Conservation (phyloP, 345 rosid species). For the Tarenaya hassleriana region DNA sequence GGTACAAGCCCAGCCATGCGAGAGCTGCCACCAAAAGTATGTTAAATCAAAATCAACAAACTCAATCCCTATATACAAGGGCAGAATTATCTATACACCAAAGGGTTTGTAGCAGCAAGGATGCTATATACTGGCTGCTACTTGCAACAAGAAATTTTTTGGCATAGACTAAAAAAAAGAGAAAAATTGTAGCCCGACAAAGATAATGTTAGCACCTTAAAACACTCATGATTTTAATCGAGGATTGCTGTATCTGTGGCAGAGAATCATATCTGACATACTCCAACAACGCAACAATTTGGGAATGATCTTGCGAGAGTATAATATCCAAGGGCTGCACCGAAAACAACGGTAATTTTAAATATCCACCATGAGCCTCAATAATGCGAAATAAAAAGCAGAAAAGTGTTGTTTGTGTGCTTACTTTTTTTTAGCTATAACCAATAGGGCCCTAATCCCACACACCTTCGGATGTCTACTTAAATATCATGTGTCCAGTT, state of each 20-base stretch:
- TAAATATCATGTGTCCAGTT: conserved; percentile 17
- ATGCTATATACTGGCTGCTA: conserved; percentile 12
- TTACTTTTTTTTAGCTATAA: conserved; percentile 1
- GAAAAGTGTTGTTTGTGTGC: conserved; percentile 5
- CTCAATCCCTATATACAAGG: conserved; percentile 9
- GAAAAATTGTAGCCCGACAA: conserved; percentile 13
- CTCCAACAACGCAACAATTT: conserved; percentile 74
- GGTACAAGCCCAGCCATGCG: conserved; percentile 91
- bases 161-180: conserved; percentile 14
- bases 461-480: not conserved
- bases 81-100: conserved; percentile 5
- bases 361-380: conserved; percentile 5
- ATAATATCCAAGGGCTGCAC: conserved; percentile 88
- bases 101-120: conserved; percentile 4
- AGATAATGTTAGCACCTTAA: conserved; percentile 47
- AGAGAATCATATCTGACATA: conserved; percentile 85
- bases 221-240: conserved; percentile 81
- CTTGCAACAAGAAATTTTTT: conserved; percentile 3
- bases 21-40: conserved; percentile 45
- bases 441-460: not conserved
- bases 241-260: conserved; percentile 69
- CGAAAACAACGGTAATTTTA: conserved; percentile 22
- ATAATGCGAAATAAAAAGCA: not conserved
- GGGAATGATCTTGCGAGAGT: conserved; percentile 89
- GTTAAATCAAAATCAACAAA: conserved; percentile 8